phyloP scores from a whole-genome alignment of 768 basidiomycete species.

The Calocera cornea region DNA sequence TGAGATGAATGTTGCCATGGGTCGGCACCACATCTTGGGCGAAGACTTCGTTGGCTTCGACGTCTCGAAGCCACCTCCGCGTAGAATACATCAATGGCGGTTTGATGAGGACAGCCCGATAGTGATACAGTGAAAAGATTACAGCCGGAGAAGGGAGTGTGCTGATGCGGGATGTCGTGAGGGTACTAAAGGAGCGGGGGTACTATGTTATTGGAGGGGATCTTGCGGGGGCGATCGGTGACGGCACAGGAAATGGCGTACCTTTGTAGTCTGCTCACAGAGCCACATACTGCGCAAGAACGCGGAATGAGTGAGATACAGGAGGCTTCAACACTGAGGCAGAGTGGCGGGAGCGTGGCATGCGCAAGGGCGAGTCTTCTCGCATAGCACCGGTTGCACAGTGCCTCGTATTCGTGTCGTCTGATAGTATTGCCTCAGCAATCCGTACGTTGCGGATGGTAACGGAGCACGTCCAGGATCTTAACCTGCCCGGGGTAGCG shows the following conservation, averaged over 20 bases:
- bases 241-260: not conserved
- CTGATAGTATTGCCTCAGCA: not conserved
- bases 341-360: constrained; percentile 1
- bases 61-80: constrained; percentile 4
- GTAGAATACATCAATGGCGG: not conserved
- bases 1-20: not conserved
- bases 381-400: not conserved
- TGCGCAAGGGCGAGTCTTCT: not conserved
- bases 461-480: not conserved
- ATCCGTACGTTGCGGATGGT: not conserved
- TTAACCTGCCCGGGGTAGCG: not conserved
- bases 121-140: not conserved
- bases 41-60: constrained; percentile 6
- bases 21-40: not conserved
- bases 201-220: not conserved
- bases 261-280: constrained; percentile 3
- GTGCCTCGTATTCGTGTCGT: not conserved
- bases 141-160: constrained; percentile 3
- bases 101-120: not conserved
- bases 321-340: not conserved
- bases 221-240: not conserved
- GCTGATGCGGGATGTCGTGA: not conserved
- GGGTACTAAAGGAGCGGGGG: not conserved
- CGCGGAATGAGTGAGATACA: not conserved
- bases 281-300: not conserved